These are phyloP conservation scores for Manihot esculenta DNA, from an alignment of 441 rosid species.

Conservation along the genomic window DNA sequence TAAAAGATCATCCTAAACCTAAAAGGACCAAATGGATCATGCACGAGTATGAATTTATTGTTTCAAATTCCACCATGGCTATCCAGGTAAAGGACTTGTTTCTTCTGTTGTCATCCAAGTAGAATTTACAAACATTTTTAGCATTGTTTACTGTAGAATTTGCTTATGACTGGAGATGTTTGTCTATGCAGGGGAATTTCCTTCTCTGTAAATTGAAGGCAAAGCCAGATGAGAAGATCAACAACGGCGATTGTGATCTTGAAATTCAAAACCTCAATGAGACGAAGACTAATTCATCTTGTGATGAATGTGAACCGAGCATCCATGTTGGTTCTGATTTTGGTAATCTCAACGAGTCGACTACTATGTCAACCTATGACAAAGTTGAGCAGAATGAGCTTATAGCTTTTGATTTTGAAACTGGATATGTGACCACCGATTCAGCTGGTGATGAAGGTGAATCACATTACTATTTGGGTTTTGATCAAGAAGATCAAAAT, in stretches of 20 bases:
- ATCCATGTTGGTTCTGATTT: neutral
- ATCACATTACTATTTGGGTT: no score
- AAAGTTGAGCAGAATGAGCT: neutral
- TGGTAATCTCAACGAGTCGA: neutral
- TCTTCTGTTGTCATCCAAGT: no score
- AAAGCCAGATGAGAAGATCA: neutral
- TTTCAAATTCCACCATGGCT: neutral
- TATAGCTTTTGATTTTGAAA: neutral
- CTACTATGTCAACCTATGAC: conserved; percentile 4
- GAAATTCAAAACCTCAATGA: neutral
- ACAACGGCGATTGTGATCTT: neutral
- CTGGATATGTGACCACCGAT: neutral
- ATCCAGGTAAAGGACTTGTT: neutral
- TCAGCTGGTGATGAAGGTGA: no score
- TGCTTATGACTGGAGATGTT: no score
- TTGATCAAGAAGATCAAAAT: neutral
- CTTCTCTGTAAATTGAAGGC: conserved; percentile 11
- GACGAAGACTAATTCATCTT: neutral
- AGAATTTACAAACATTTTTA: no score
- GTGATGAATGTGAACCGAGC: neutral
- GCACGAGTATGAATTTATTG: conserved; percentile 14
- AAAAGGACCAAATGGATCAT: conserved; percentile 14
- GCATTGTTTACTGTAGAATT: no score
- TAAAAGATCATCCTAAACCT: neutral
- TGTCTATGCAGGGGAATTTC: conserved; percentile 10